phyloP scores from a whole-genome alignment of 192 early-diverging fungal genomes.

The Entophlyctis luteolus region DNA sequence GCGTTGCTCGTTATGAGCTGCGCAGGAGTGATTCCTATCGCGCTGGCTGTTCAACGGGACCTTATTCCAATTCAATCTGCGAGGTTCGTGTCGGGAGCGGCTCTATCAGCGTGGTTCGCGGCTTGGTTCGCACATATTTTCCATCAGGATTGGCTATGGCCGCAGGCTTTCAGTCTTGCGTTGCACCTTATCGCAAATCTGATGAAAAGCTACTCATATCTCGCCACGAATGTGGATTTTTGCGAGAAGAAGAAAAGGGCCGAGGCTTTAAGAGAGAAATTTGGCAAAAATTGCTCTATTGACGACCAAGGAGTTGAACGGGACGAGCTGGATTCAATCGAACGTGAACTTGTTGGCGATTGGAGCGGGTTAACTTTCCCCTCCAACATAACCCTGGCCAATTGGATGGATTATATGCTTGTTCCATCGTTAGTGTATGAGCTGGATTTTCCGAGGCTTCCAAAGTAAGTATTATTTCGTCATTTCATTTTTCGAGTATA shows the following conservation, averaged over 20 bases:
- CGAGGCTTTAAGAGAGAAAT: conserved; percentile 8
- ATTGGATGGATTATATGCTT: conserved; percentile 84
- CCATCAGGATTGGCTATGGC: conserved; percentile 78
- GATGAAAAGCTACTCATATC: conserved; percentile 97
- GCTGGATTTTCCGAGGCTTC: conserved; percentile 85
- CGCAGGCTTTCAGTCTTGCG: conserved; percentile 81
- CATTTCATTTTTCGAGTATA: too few relatives aligned
- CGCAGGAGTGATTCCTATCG: conserved; percentile 57
- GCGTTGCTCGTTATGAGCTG: conserved; percentile 64
- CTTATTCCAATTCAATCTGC: conserved; percentile 43
- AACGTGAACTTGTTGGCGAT: conserved; percentile 1
- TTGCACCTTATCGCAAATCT: conserved; percentile 87
- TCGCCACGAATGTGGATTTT: conserved; percentile 72
- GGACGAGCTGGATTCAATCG: background rate
- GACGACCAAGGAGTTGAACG: conserved; percentile 6
- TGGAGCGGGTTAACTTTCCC: conserved; percentile 51
- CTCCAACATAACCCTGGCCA: conserved; percentile 71
- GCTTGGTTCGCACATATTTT: conserved; percentile 26
- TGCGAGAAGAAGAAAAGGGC: conserved; percentile 13
- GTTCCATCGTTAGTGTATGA: conserved; percentile 91
- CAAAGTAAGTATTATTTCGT: conserved; percentile 48
- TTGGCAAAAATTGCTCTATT: background rate
- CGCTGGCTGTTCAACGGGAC: conserved; percentile 50
- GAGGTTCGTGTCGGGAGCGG: conserved; percentile 49
- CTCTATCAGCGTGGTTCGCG: conserved; percentile 41